Percentiles rank a stretch among this genome's conserved stretches.
These are phyloP conservation scores for Kluyveromyces starmeri DNA, from an alignment of 805 yeast genomes.

Conservation along the genomic window DNA sequence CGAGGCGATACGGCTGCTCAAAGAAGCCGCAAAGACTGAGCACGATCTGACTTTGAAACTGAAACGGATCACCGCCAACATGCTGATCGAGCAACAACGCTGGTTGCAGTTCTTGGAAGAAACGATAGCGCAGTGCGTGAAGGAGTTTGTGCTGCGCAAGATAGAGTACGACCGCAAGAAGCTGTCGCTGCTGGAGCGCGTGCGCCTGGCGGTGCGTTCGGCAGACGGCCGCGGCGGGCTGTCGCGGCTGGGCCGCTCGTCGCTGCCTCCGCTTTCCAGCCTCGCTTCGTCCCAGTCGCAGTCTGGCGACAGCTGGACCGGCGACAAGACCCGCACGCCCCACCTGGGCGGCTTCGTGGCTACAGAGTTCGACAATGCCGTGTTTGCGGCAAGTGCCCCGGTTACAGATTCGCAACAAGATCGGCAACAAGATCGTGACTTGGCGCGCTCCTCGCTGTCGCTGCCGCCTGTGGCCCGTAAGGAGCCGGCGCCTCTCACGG, in stretches of 20 bases:
- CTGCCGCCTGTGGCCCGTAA: no score
- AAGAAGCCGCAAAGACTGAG: slow-evolving; percentile 68
- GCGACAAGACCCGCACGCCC: slow-evolving; percentile 34
- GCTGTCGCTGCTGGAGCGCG: slow-evolving; percentile 61
- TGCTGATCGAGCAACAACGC: slow-evolving; percentile 54
- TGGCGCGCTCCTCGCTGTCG: no score
- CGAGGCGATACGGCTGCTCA: slow-evolving; percentile 74
- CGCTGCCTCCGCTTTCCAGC: slow-evolving; percentile 24
- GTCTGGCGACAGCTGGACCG: slow-evolving; percentile 52
- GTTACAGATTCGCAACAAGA: no score
- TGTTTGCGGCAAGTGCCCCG: no score
- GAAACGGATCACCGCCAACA: slow-evolving; percentile 74
- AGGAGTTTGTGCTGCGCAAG: slow-evolving; percentile 53
- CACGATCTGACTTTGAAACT: slow-evolving; percentile 69
- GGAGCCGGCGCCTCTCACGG: slow-evolving; percentile 46
- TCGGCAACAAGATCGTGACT: no score
- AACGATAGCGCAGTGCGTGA: slow-evolving; percentile 45
- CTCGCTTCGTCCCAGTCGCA: slow-evolving; percentile 35
- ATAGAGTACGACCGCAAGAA: slow-evolving; percentile 84
- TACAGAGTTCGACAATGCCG: slow-evolving; percentile 20
- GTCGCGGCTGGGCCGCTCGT: slow-evolving; percentile 55
- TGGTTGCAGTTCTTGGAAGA: slow-evolving; percentile 51
- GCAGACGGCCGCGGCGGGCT: slow-evolving; percentile 76
- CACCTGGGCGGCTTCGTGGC: slow-evolving; percentile 15
- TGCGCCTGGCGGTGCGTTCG: slow-evolving; percentile 60